Evolutionary conservation across 2,329 filamentous ascomycete species (phyloP).

Genomic region (Mycogone perniciosa): DNA sequence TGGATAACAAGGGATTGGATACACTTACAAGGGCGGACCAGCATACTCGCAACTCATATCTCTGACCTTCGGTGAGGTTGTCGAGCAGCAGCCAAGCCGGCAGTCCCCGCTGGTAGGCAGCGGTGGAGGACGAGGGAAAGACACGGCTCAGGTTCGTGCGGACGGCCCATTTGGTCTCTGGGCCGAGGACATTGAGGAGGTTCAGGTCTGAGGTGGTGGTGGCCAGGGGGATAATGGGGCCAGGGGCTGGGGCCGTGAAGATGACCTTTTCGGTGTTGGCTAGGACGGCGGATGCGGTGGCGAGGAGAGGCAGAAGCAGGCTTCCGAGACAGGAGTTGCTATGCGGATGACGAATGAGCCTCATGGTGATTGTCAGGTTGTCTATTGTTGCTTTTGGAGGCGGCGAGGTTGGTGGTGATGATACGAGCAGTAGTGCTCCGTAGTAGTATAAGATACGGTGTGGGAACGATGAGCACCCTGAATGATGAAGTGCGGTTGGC

Average conservation of each 20-base stretch:
- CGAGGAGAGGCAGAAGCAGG: constrained; percentile 15
- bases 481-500: neutral
- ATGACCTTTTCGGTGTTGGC: constrained; percentile 91
- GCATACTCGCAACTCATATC: constrained; percentile 89
- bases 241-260: constrained; percentile 64
- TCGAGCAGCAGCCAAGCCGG: constrained; percentile 76
- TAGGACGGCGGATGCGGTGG: constrained; percentile 12
- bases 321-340: neutral
- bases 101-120: constrained; percentile 43
- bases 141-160: constrained; percentile 59
- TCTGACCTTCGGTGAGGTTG: constrained; percentile 59
- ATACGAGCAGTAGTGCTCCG: neutral
- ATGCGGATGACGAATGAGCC: neutral
- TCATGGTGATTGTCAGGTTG: neutral
- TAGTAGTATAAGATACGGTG: no score
- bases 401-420: neutral
- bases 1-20: neutral
- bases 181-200: constrained; percentile 56
- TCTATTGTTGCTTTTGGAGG: neutral
- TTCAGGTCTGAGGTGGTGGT: constrained; percentile 47
- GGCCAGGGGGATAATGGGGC: constrained; percentile 43
- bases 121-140: constrained; percentile 50
- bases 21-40: constrained; percentile 85
- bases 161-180: constrained; percentile 44
- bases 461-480: neutral